Evolutionary conservation across 1,139 yeast species (phyloP), one percentile per base, ranked within the genome.

Genomic region (Debaryomyces psychrophilus): DNA sequence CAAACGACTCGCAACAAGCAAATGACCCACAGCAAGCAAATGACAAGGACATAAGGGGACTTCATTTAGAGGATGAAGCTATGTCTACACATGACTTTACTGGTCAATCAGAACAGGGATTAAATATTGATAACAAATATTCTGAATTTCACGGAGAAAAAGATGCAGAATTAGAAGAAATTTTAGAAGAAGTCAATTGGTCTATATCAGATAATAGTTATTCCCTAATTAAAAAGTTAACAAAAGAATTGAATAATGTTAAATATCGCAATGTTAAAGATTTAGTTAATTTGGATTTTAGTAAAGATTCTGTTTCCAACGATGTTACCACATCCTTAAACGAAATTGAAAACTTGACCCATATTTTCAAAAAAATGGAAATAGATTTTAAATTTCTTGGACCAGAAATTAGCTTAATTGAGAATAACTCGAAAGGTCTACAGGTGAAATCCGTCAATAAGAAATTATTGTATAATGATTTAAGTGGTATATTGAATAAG

Each of bases 361-460:
- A 64, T 35, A 63, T 74, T 8, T 76, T 76, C 59, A 73, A 71
- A 50, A 68, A 63, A 44, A 71, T 73, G 76, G 79, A 74, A 49
- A 59, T 72, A 22, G 72, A 68, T 45, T 71, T 75, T 50, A 69
- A 67, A 44, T 57, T 65, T 36, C 54, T 89, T 43, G 78, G 84
- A 3, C 82, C 82, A 6, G 93, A 87, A 50, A 82, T 90, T 44
- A 77, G 79, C 41, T 79, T 77, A 45, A 85, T 90, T 43, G 97
- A 90, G 60, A 73, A 76, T 37, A 88, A 87, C 58, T 84, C 90
- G 1, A 83, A 85, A 56, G 97, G 97, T 43, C 68, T 90, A 28
- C 97, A 92, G 65, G 87, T 90, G 3, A 86, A 85, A 56, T 82
- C 93, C 4, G 84, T 89, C 33, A 92, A 92, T 64, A 89, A 88